A percentile compares a stretch with the other conserved stretches of the same genome.
phyloP scores from a whole-genome alignment of 768 basidiomycete genomes.

The Suillus lakei region DNA sequence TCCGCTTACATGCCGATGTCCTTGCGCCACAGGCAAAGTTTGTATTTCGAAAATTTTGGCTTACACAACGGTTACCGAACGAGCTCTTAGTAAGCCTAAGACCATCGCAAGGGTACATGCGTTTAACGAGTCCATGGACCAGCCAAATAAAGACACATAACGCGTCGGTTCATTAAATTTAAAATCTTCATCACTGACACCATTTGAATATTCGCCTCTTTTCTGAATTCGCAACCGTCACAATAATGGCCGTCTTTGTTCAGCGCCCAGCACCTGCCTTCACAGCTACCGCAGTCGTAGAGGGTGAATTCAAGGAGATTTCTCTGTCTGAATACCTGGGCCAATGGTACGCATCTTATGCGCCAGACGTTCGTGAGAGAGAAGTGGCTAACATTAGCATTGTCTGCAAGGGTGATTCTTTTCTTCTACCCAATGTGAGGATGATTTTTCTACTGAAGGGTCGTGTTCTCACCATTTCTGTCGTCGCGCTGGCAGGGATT shows the following conservation, averaged over 20 bases:
- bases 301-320: slow-evolving; percentile 78
- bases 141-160: slow-evolving; percentile 35
- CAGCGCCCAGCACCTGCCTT: slow-evolving; percentile 89
- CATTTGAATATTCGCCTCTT: slow-evolving; percentile 11
- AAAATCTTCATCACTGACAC: slow-evolving; percentile 12
- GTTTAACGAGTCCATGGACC: too few species aligned
- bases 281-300: slow-evolving; percentile 72
- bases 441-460: slow-evolving; percentile 1
- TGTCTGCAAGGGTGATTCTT: slow-evolving; percentile 74
- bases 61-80: too few species aligned
- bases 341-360: slow-evolving; percentile 65
- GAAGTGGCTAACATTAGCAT: slow-evolving; percentile 4
- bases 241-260: slow-evolving; percentile 54
- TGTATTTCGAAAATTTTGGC: too few species aligned
- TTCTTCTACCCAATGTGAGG: slow-evolving; percentile 93
- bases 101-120: too few species aligned
- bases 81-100: too few species aligned
- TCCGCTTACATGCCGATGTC: too few species aligned
- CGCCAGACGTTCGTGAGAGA: slow-evolving; percentile 8
- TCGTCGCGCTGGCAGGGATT: slow-evolving; percentile 56
- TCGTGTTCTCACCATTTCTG: not conserved
- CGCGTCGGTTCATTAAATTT: slow-evolving; percentile 21
- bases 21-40: too few species aligned
- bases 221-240: not conserved
- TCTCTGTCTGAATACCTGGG: slow-evolving; percentile 76